phyloP scores from a whole-genome alignment of 768 basidiomycete genomes.

The Trametes cubensis region DNA sequence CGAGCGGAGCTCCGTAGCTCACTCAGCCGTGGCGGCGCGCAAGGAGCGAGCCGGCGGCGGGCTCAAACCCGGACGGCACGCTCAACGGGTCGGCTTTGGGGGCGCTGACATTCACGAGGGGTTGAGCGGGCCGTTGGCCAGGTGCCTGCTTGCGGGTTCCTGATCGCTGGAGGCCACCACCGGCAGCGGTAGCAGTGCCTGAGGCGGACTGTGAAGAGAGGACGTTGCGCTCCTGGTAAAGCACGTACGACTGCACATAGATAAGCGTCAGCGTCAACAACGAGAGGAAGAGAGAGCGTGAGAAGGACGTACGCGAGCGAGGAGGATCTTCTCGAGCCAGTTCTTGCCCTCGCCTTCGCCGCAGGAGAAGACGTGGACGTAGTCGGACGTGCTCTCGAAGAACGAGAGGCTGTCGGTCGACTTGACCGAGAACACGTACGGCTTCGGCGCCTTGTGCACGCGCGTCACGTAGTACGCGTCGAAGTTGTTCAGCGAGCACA shows the following conservation, averaged over 20 bases:
- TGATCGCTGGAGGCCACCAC: conserved; percentile 41
- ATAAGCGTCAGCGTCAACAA: conserved; percentile 20
- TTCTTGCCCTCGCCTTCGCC: conserved; percentile 68
- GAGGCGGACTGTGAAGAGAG: conserved; percentile 41
- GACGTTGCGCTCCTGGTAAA: conserved; percentile 78
- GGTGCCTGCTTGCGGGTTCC: conserved; percentile 37
- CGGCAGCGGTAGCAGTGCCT: conserved; percentile 27
- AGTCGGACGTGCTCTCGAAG: conserved; percentile 89
- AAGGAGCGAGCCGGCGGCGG: conserved; percentile 64
- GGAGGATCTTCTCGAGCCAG: conserved; percentile 80
- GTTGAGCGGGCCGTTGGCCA: conserved; percentile 45
- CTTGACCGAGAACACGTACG: conserved; percentile 84
- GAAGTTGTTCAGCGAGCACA: conserved; percentile 88
- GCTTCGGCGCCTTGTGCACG: conserved; percentile 78
- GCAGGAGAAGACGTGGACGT: conserved; percentile 84
- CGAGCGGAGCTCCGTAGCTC: conserved; percentile 26
- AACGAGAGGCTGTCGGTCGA: conserved; percentile 83
- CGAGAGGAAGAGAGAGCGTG: not conserved
- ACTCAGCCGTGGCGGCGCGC: conserved; percentile 31
- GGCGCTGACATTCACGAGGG: conserved; percentile 51
- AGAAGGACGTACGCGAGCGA: conserved; percentile 69
- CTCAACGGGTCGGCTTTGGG: conserved; percentile 38
- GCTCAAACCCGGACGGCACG: conserved; percentile 60
- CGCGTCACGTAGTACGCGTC: conserved; percentile 85
- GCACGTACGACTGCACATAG: conserved; percentile 68